Conservation (phyloP, 1,139 yeast genomes). For the Candida frijolesensis region DNA sequence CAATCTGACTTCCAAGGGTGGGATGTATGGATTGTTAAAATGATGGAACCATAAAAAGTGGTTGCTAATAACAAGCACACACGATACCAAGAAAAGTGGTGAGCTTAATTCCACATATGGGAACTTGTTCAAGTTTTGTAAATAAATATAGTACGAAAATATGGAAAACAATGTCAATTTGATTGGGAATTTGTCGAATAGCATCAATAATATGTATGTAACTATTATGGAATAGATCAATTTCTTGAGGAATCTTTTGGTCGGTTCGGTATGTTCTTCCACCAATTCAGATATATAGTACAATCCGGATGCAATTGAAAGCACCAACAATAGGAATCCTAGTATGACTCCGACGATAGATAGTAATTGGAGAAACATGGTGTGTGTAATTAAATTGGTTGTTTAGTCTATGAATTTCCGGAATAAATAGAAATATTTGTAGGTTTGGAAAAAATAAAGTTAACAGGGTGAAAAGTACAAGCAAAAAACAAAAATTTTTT, state of each 20-base stretch:
- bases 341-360: conserved; percentile 70
- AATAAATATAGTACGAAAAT: conserved; percentile 69
- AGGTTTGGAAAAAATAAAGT: not conserved
- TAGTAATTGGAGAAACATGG: conserved; percentile 44
- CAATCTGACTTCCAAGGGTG: conserved; percentile 57
- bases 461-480: not conserved
- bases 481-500: not conserved
- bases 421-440: not conserved
- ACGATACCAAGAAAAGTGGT: conserved; percentile 69
- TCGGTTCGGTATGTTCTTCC: conserved; percentile 89
- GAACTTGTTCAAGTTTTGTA: conserved; percentile 74
- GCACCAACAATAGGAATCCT: conserved; percentile 71
- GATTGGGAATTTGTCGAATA: conserved; percentile 81
- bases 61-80: conserved; percentile 72
- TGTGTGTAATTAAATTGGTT: not conserved
- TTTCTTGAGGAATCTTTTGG: conserved; percentile 67
- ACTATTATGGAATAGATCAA: conserved; percentile 62
- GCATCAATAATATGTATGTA: conserved; percentile 54
- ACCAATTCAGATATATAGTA: conserved; percentile 90
- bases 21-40: conserved; percentile 69
- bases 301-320: conserved; percentile 77
- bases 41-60: conserved; percentile 91
- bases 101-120: conserved; percentile 81
- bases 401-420: too few relatives aligned
- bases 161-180: conserved; percentile 65